Conservation (phyloP, 1,284 basidiomycete species). For the Sanguinoderma infundibulare region DNA sequence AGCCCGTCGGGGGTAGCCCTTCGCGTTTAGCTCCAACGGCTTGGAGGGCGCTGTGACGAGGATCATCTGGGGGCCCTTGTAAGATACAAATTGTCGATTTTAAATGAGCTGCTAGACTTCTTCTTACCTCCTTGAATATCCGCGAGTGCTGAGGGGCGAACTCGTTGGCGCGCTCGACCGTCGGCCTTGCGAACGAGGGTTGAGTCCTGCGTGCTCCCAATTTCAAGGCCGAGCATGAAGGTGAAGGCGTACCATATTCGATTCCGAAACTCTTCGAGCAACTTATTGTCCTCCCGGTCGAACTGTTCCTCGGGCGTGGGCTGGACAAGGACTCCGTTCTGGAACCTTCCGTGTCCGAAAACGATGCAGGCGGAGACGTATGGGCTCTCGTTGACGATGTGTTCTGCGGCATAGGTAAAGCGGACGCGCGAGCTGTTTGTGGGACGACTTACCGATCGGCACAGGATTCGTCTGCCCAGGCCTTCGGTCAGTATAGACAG, state of each 20-base stretch:
- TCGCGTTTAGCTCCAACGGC: constrained; percentile 39
- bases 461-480: constrained; percentile 44
- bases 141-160: constrained; percentile 44
- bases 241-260: constrained; percentile 36
- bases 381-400: constrained; percentile 38
- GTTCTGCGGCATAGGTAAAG: constrained; percentile 19
- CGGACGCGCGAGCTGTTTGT: constrained; percentile 22
- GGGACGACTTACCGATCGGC: constrained; percentile 37
- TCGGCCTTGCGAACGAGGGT: constrained; percentile 38
- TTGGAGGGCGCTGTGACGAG: constrained; percentile 33
- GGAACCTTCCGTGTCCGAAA: constrained; percentile 46
- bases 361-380: constrained; percentile 37
- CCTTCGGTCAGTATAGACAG: background rate
- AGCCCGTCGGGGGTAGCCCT: constrained; percentile 35
- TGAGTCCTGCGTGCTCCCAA: too few species aligned
- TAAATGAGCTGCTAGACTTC: background rate
- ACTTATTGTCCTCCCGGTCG: constrained; percentile 26
- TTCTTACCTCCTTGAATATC: constrained; percentile 39
- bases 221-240: background rate
- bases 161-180: constrained; percentile 40
- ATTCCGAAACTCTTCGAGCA: constrained; percentile 30
- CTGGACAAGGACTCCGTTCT: constrained; percentile 36
- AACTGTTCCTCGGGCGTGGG: constrained; percentile 29
- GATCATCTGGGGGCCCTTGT: constrained; percentile 33
- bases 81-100: background rate